phyloP scores from a whole-genome alignment of 352 stramenopile genomes.

The Phytophthora fragariaefolia region DNA sequence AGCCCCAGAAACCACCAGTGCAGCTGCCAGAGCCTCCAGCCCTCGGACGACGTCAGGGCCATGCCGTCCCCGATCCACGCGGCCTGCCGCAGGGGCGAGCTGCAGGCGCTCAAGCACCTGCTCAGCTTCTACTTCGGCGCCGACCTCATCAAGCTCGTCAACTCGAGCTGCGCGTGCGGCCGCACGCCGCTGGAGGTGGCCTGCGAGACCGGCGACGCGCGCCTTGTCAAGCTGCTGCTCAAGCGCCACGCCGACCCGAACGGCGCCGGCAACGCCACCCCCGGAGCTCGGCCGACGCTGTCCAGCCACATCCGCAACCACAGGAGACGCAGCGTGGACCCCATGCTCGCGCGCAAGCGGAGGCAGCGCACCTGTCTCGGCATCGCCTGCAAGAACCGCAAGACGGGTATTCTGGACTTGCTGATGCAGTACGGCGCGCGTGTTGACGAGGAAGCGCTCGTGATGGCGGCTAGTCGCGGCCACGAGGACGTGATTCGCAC shows the following conservation, averaged over 20 bases:
- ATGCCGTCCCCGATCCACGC: conserved; percentile 73
- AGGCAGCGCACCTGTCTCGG: conserved; percentile 55
- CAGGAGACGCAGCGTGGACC: conserved; percentile 34
- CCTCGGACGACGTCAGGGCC: conserved; percentile 22
- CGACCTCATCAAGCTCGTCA: conserved; percentile 68
- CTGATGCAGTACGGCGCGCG: conserved; percentile 66
- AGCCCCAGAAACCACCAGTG: conserved; percentile 23
- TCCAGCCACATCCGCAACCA: conserved; percentile 39
- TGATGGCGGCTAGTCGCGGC: conserved; percentile 49
- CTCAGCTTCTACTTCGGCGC: conserved; percentile 70
- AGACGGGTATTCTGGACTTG: conserved; percentile 56
- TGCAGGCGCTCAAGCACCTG: conserved; percentile 72
- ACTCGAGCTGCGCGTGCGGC: conserved; percentile 69
- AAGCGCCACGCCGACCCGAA: conserved; percentile 64
- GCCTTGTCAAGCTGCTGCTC: conserved; percentile 71
- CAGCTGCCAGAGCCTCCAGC: conserved; percentile 28
- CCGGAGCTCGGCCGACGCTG: conserved; percentile 24
- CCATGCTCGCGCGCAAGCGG: conserved; percentile 38
- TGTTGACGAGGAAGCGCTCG: conserved; percentile 69
- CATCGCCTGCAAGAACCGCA: conserved; percentile 54
- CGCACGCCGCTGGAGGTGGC: conserved; percentile 78
- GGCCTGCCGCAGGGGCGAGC: conserved; percentile 62
- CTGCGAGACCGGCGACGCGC: conserved; percentile 55
- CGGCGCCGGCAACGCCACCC: conserved; percentile 30
- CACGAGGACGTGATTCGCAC: conserved; percentile 48